Percentiles rank a stretch among this genome's conserved stretches.
Conservation (phyloP, 2,329 filamentous ascomycete species). For the Claviceps paspali region DNA sequence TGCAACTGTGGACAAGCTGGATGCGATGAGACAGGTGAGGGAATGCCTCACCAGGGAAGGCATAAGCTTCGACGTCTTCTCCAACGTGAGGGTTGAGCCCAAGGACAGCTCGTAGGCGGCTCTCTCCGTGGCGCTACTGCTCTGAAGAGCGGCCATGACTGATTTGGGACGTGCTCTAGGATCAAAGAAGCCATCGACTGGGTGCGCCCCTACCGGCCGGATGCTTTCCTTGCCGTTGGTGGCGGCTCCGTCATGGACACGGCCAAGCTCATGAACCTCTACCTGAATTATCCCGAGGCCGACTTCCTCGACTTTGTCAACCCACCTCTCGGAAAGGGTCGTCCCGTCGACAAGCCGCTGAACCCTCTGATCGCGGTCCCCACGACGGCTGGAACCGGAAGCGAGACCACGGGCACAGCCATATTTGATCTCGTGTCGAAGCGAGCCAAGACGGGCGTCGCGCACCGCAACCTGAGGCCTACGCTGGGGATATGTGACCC, state of each 20-base stretch:
- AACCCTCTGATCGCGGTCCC: slow-evolving; percentile 70
- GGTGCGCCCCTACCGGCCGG: slow-evolving; percentile 63
- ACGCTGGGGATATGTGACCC: slow-evolving; percentile 77
- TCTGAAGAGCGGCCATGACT: background rate
- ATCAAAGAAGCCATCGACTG: slow-evolving; percentile 83
- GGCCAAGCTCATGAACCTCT: slow-evolving; percentile 96
- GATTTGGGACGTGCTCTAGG: slow-evolving; percentile 24
- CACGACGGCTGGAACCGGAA: slow-evolving; percentile 73
- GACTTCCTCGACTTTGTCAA: slow-evolving; percentile 98
- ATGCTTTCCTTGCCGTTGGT: slow-evolving; percentile 86
- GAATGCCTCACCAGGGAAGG: slow-evolving; percentile 68
- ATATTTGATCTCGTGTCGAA: slow-evolving; percentile 91
- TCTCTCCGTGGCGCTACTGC: background rate
- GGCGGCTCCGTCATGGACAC: slow-evolving; percentile 92
- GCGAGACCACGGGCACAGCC: slow-evolving; percentile 91
- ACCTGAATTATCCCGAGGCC: slow-evolving; percentile 77
- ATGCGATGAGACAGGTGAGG: slow-evolving; percentile 79
- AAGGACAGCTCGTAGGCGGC: slow-evolving; percentile 72
- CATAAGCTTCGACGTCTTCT: slow-evolving; percentile 67
- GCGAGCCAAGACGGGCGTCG: slow-evolving; percentile 88
- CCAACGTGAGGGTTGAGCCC: slow-evolving; percentile 71
- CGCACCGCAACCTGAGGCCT: slow-evolving; percentile 88
- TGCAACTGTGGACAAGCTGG: slow-evolving; percentile 59
- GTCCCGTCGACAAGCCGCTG: slow-evolving; percentile 56
- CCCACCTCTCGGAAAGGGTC: slow-evolving; percentile 74